phyloP scores from a whole-genome alignment of 1,139 yeast genomes.

The Yamadazyma sp. region DNA sequence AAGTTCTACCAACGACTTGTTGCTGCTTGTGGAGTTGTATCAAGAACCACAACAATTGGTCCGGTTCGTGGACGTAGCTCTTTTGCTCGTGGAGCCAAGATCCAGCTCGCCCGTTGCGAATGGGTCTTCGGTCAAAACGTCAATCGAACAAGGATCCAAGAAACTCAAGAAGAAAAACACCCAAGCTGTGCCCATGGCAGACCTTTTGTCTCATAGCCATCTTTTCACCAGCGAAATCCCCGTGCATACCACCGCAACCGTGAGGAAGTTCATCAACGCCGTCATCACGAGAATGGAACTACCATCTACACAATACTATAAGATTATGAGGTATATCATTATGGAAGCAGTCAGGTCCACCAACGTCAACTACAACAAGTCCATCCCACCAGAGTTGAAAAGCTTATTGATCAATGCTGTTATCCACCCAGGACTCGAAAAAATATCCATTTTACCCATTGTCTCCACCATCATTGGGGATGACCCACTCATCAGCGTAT shows the following conservation, averaged over 20 bases:
- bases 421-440: constrained; percentile 62
- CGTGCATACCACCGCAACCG: constrained; percentile 28
- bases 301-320: constrained; percentile 64
- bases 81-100: constrained; percentile 46
- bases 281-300: constrained; percentile 53
- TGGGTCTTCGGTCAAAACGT: constrained; percentile 1
- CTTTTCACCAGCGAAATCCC: constrained; percentile 51
- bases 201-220: constrained; percentile 67
- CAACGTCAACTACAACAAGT: constrained; percentile 24
- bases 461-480: constrained; percentile 51
- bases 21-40: constrained; percentile 32
- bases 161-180: constrained; percentile 45
- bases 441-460: constrained; percentile 70
- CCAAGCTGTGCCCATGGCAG: constrained; percentile 57
- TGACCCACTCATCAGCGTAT: constrained; percentile 47
- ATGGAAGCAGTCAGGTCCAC: constrained; percentile 43
- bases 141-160: constrained; percentile 14
- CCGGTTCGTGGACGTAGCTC: constrained; percentile 47
- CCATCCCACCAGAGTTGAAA: constrained; percentile 31
- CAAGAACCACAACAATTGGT: constrained; percentile 40
- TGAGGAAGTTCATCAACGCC: constrained; percentile 50
- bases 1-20: constrained; percentile 24
- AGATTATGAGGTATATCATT: constrained; percentile 58
- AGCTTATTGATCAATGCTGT: constrained; percentile 53
- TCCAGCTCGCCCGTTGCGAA: constrained; percentile 1